A percentile compares a stretch with the other conserved stretches of the same genome.
Conservation (phyloP, 2,329 filamentous ascomycete species). For the Colletotrichum simmondsii region DNA sequence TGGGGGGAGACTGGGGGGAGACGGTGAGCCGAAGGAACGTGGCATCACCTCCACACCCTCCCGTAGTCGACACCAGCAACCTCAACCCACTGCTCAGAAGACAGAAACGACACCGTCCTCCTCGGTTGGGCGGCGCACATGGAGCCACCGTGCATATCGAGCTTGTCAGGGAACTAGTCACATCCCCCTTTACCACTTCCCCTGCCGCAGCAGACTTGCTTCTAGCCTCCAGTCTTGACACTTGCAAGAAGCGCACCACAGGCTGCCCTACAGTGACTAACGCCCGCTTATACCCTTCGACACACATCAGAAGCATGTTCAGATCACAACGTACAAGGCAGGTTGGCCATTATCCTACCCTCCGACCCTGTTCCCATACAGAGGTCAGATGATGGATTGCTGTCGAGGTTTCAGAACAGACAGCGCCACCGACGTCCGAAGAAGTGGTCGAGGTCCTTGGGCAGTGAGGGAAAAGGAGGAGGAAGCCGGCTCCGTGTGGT, state of each 20-base stretch:
- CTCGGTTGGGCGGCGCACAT: slow-evolving; percentile 1
- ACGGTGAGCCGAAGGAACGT: slow-evolving; percentile 4
- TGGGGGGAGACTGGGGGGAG: neutral
- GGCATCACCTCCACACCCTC: slow-evolving; percentile 3
- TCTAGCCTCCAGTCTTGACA: slow-evolving; percentile 7
- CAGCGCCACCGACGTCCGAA: neutral
- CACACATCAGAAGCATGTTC: neutral
- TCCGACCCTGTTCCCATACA: neutral
- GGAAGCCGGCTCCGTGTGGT: neutral
- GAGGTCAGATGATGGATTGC: neutral
- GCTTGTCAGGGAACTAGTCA: slow-evolving; percentile 5
- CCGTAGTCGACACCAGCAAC: neutral
- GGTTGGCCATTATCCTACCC: neutral
- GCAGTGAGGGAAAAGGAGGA: neutral
- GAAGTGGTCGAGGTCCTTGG: no score
- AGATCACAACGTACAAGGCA: neutral
- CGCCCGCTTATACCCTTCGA: neutral
- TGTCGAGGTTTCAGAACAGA: neutral
- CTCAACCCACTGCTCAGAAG: slow-evolving; percentile 1
- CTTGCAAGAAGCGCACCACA: slow-evolving; percentile 1
- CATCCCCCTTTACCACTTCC: neutral
- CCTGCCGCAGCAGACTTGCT: neutral
- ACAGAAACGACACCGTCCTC: neutral
- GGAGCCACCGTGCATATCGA: neutral
- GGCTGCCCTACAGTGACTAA: neutral